Percentiles rank a stretch among this genome's conserved stretches.
Conservation (phyloP, 2,329 filamentous ascomycete species). For the Sporothrix euskadiensis region DNA sequence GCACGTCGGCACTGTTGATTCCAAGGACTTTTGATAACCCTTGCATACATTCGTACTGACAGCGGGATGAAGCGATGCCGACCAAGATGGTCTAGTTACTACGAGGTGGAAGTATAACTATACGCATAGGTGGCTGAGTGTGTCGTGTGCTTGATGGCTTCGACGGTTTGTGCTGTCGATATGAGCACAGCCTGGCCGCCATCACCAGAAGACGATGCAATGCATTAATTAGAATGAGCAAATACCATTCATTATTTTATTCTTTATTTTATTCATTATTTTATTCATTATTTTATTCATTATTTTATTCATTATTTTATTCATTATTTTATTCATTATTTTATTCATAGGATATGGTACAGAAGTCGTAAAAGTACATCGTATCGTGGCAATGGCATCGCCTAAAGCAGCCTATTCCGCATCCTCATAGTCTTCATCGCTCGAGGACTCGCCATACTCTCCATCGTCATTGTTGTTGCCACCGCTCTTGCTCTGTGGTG, state of each 20-base stretch:
- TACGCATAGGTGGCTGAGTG: neutral
- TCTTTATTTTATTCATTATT: neutral
- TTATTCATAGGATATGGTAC: neutral
- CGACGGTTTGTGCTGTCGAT: neutral
- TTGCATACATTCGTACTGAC: neutral
- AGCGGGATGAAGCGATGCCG: neutral
- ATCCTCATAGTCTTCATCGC: constrained; percentile 5
- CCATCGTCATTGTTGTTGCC: neutral
- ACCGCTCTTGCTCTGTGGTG: neutral
- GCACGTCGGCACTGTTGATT: neutral
- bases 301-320: no score
- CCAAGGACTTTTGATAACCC: neutral
- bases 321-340: no score
- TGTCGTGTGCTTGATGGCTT: neutral
- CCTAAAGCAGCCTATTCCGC: neutral
- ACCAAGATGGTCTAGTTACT: neutral
- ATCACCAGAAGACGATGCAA: no score
- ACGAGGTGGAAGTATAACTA: neutral
- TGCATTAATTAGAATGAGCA: no score
- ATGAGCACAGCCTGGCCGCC: no score
- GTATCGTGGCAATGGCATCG: neutral
- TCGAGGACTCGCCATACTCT: neutral
- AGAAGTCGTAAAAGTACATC: neutral
- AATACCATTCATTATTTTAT: no score
- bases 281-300: neutral